Evolutionary conservation across 177 flowering plant genomes (phyloP).

Genomic region (Vitis hybrid): DNA sequence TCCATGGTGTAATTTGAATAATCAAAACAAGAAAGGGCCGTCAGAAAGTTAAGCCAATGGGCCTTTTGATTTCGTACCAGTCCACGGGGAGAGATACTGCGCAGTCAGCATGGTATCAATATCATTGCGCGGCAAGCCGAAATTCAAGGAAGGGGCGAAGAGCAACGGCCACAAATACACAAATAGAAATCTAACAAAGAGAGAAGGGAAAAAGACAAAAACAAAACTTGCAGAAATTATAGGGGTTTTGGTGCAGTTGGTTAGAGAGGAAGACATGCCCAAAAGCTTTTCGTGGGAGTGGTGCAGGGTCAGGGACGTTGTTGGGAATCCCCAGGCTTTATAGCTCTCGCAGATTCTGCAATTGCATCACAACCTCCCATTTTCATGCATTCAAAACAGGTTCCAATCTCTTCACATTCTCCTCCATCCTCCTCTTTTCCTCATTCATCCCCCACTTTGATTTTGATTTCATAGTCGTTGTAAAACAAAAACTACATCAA

Average conservation of each 20-base stretch:
- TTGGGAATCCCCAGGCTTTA: no score
- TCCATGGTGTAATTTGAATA: no score
- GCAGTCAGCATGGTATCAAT: not conserved
- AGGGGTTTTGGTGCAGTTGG: no score
- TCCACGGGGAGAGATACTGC: no score
- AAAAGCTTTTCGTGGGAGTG: not conserved
- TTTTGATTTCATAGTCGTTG: not conserved
- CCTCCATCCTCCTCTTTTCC: no score
- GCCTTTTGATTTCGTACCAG: no score
- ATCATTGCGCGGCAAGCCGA: conserved; percentile 23
- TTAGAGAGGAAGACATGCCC: not conserved
- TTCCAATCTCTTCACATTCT: not conserved
- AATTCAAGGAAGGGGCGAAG: conserved; percentile 6
- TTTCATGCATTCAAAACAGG: not conserved
- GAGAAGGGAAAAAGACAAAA: not conserved
- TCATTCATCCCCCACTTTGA: not conserved
- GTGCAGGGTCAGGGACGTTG: no score
- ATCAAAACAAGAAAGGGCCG: no score
- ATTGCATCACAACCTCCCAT: no score
- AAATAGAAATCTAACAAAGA: not conserved
- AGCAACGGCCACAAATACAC: not conserved
- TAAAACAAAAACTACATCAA: not conserved
- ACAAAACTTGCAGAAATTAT: no score
- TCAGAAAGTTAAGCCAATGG: no score
- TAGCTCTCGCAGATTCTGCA: no score